These are phyloP conservation scores for Lentinula aciculospora DNA, from an alignment of 768 basidiomycete genomes.

Conservation along the genomic window DNA sequence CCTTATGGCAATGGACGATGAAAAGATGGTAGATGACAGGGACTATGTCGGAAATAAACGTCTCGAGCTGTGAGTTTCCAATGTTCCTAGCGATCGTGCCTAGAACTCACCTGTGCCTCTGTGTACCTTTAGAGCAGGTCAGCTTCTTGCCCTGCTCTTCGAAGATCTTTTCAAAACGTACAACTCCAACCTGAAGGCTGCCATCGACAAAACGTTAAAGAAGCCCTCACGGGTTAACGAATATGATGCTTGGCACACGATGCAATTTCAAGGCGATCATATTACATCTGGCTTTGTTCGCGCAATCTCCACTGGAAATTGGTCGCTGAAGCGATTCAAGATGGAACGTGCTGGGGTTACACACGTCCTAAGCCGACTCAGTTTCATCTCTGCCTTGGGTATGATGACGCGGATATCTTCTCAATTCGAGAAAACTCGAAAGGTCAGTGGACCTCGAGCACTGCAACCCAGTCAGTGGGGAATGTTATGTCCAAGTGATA, in stretches of 20 bases:
- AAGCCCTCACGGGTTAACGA: constrained; percentile 92
- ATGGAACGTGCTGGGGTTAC: constrained; percentile 99
- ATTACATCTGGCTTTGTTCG: constrained; percentile 95
- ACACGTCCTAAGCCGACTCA: constrained; percentile 91
- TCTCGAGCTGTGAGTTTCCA: constrained; percentile 76
- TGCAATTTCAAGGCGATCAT: constrained; percentile 95
- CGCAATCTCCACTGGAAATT: constrained; percentile 98
- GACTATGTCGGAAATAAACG: constrained; percentile 99
- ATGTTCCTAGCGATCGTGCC: background rate
- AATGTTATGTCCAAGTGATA: constrained; percentile 96
- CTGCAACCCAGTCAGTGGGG: constrained; percentile 99
- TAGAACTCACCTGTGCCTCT: constrained; percentile 7
- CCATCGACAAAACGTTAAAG: constrained; percentile 96
- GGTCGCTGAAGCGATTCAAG: constrained; percentile 98
- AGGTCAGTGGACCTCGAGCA: constrained; percentile 96
- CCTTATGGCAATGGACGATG: constrained; percentile 93
- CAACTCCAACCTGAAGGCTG: constrained; percentile 89
- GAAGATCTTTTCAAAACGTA: constrained; percentile 99
- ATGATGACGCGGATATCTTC: constrained; percentile 99
- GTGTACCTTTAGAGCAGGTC: constrained; percentile 68
- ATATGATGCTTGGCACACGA: constrained; percentile 91
- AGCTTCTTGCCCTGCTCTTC: constrained; percentile 90
- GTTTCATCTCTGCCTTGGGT: constrained; percentile 95
- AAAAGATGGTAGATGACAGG: constrained; percentile 95
- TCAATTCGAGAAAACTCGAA: constrained; percentile 98